These are phyloP conservation scores for Chiua virens DNA, from an alignment of 768 basidiomycete genomes.

Conservation along the genomic window DNA sequence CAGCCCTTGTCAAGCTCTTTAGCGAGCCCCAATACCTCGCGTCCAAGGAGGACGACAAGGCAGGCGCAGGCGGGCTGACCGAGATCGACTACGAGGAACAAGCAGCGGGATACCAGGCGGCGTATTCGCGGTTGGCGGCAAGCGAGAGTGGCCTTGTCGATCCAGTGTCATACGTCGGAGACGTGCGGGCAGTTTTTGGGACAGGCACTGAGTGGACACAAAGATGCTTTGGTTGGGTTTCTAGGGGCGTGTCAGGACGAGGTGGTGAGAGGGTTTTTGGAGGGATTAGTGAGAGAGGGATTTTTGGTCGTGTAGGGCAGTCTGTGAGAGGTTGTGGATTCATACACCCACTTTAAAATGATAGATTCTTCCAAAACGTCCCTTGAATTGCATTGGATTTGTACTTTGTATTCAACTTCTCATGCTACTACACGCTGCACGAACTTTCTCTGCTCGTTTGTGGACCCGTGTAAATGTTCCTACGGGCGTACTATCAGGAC, in stretches of 20 bases:
- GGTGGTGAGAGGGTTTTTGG: constrained; percentile 30
- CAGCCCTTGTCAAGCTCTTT: constrained; percentile 74
- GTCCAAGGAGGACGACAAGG: constrained; percentile 46
- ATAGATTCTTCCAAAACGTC: no score
- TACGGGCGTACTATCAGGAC: no score
- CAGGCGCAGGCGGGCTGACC: constrained; percentile 47
- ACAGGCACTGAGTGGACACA: constrained; percentile 34
- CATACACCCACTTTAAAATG: no score
- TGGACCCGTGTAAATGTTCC: no score
- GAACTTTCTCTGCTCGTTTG: no score
- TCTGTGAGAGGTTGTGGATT: no score
- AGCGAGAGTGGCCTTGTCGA: constrained; percentile 60
- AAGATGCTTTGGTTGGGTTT: constrained; percentile 19
- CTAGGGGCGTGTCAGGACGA: constrained; percentile 20
- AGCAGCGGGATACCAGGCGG: constrained; percentile 87
- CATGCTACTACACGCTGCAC: no score
- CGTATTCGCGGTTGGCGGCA: constrained; percentile 89
- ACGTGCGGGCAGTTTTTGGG: constrained; percentile 57
- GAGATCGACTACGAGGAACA: constrained; percentile 91
- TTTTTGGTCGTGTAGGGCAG: constrained; percentile 20
- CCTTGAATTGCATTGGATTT: no score
- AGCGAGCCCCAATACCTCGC: constrained; percentile 71
- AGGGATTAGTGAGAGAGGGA: constrained; percentile 31
- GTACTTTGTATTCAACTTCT: no score
- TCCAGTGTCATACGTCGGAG: constrained; percentile 57